These are phyloP conservation scores for Proliferodiscus dingleyae DNA, from an alignment of 2,329 filamentous ascomycete genomes.

Conservation along the genomic window DNA sequence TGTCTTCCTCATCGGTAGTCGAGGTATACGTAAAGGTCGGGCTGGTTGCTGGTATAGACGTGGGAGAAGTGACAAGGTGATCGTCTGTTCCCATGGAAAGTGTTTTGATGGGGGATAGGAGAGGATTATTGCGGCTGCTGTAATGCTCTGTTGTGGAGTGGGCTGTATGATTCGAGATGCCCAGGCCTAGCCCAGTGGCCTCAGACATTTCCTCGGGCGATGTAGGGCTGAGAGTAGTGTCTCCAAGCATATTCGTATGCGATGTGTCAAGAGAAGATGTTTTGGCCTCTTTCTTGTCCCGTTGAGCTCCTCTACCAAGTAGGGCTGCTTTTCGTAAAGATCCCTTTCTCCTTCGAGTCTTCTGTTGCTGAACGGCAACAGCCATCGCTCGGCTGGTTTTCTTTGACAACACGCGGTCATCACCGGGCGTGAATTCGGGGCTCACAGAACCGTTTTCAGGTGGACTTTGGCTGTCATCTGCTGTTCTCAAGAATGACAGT, in stretches of 20 bases:
- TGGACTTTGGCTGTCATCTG: conserved; percentile 35
- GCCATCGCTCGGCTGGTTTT: conserved; percentile 31
- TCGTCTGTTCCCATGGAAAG: conserved; percentile 29
- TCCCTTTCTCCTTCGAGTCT: conserved; percentile 68
- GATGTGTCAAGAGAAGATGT: conserved; percentile 29
- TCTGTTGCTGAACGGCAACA: conserved; percentile 39
- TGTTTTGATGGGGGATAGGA: conserved; percentile 26
- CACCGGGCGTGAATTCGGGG: conserved; percentile 29
- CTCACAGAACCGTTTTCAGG: conserved; percentile 21
- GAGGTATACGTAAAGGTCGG: conserved; percentile 60
- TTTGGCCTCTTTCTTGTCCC: conserved; percentile 51
- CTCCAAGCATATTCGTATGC: conserved; percentile 19
- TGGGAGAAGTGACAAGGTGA: conserved; percentile 27
- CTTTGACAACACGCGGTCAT: conserved; percentile 26
- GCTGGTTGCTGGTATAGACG: conserved; percentile 37
- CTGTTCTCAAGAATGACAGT: conserved; percentile 61
- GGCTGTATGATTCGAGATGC: conserved; percentile 43
- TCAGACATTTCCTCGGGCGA: conserved; percentile 24
- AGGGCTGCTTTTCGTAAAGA: conserved; percentile 85
- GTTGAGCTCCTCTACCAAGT: conserved; percentile 66
- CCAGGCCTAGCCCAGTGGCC: conserved; percentile 38
- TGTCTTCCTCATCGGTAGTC: conserved; percentile 81
- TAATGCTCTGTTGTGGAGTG: conserved; percentile 44
- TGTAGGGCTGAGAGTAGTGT: conserved; percentile 18
- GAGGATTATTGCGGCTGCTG: conserved; percentile 30